A percentile compares a stretch with the other conserved stretches of the same genome.
Evolutionary conservation across 1,284 basidiomycete species (phyloP).

Genomic region (Tranzscheliella williamsii): DNA sequence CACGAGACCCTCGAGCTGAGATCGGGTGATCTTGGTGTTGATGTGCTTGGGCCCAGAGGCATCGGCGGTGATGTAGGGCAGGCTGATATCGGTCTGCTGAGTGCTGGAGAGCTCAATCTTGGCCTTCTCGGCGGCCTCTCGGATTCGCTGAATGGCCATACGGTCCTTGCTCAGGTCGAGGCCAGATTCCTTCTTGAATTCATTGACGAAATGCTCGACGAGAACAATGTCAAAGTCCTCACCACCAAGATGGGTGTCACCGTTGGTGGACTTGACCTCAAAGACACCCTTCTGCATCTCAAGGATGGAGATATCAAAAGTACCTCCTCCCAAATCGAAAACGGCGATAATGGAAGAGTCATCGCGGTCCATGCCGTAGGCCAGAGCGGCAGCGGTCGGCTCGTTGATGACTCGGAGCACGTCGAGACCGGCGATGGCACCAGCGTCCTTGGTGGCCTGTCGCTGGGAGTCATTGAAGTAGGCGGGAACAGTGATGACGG

Average conservation of each 20-base stretch:
- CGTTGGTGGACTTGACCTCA: constrained; percentile 98
- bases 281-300: constrained; percentile 99
- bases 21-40: constrained; percentile 83
- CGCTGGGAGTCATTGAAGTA: constrained; percentile 99
- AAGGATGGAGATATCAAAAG: constrained; percentile 96
- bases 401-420: constrained; percentile 99
- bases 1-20: constrained; percentile 87
- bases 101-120: constrained; percentile 97
- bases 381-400: constrained; percentile 94
- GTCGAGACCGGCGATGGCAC: constrained; percentile 93
- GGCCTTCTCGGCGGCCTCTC: constrained; percentile 98
- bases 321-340: constrained; percentile 92
- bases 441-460: constrained; percentile 96
- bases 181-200: constrained; percentile 92
- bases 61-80: constrained; percentile 96
- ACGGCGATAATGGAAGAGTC: constrained; percentile 73
- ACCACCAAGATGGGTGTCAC: constrained; percentile 97
- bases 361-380: constrained; percentile 69
- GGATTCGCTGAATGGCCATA: constrained; percentile 98
- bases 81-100: constrained; percentile 85
- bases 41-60: constrained; percentile 94
- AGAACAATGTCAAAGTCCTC: constrained; percentile 95
- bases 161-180: constrained; percentile 81
- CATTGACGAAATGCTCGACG: constrained; percentile 81
- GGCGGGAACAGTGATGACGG: constrained; percentile 91